Conservation (phyloP, 345 rosid species). For the Excoecaria agallocha region DNA sequence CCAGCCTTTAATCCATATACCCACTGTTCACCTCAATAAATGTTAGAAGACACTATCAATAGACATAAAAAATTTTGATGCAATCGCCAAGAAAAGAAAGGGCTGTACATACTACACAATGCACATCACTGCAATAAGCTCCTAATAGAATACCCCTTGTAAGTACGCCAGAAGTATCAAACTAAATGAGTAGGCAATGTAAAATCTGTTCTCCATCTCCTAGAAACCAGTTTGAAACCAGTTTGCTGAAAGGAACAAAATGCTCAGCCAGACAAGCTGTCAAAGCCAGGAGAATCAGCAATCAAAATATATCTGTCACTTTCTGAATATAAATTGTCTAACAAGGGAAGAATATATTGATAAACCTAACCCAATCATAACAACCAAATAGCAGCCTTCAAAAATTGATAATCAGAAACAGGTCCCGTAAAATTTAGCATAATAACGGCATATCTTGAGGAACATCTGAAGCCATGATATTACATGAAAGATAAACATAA, state of each 20-base stretch:
- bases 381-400: not conserved
- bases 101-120: constrained; percentile 2
- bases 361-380: constrained; percentile 15
- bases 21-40: constrained; percentile 20
- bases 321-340: constrained; percentile 27
- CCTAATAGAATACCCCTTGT: constrained; percentile 26
- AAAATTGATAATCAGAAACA: constrained; percentile 2
- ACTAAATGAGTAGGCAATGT: constrained; percentile 6
- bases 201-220: constrained; percentile 24
- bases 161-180: constrained; percentile 12
- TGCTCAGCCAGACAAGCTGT: constrained; percentile 27
- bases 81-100: constrained; percentile 11
- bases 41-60: constrained; percentile 10
- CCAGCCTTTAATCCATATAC: constrained; percentile 5
- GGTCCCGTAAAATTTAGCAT: constrained; percentile 6
- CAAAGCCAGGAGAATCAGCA: constrained; percentile 19
- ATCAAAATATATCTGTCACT: constrained; percentile 31
- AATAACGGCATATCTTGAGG: not conserved
- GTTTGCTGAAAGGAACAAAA: constrained; percentile 8
- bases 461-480: not conserved
- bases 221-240: constrained; percentile 13
- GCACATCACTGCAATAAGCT: constrained; percentile 12
- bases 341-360: constrained; percentile 10
- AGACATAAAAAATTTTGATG: not conserved
- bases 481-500: not conserved